Base-by-base conservation (phyloP, 208 protist genomes). In the Wallacemonas sp. region DNA sequence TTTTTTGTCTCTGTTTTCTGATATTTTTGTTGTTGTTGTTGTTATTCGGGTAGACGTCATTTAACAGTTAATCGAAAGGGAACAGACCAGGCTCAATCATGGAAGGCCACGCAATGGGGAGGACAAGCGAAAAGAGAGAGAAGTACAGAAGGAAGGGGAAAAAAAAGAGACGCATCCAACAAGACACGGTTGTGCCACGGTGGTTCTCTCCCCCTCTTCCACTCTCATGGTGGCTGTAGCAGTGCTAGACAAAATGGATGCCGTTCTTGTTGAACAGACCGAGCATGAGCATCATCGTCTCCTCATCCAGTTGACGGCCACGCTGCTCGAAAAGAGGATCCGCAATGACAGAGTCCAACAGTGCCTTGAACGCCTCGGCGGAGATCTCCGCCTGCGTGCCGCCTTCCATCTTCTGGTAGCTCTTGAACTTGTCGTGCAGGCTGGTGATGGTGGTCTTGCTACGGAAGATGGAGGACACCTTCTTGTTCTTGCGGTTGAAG, bases 401-500 rank as follows among this genome's bases (percentile, higher is more conserved):
- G 22, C 81, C 87, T 55, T 96, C 85, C 89, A 96, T 91, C 70
- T 86, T 91, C 23, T 79, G 79, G 54, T 96, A 96, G 67, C 82
- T 91, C 33, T 85, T 50, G 74, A 95, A 93, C 62, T 91, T 92
- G 18, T 94, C 78, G 66, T 93, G 82, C 0, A 97, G 74, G 16
- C 61, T 67, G 61, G 88, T 65, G 46, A 91, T 57, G 0, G 87
- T 74, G 5, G 78, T 82, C 61, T 98, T 98, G 1, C 80, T 91
- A 20, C 87, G 81, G 73, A 99, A 99, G 28, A 99, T 97, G 28
- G 97, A 97, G 5, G 87, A 87, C 1, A 99, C 79, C 41, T 98
- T 99, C 77, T 99, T 99, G 79, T 99, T 99, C 84, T 99, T 99
- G 45, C 98, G 90, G 39, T 90, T 95, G 81, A 99, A 99, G 48